These are phyloP conservation scores for Lecanicillium sp. DNA, from an alignment of 2,329 filamentous ascomycete species.

Conservation along the genomic window DNA sequence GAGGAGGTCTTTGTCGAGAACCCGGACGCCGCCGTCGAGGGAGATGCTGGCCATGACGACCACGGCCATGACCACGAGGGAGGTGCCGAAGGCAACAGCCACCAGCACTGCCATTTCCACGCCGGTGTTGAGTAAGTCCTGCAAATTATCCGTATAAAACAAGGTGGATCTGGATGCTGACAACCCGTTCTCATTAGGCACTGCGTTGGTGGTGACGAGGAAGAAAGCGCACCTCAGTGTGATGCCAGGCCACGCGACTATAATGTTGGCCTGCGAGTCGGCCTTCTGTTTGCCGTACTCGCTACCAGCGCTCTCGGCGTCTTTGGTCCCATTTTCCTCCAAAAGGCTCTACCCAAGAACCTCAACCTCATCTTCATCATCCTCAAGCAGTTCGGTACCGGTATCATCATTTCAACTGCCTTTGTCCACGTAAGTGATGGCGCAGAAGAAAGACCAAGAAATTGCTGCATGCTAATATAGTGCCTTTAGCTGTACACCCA, in stretches of 20 bases:
- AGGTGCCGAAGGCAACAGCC: constrained; percentile 11
- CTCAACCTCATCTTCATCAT: constrained; percentile 47
- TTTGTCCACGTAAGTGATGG: constrained; percentile 52
- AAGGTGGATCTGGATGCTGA: background rate
- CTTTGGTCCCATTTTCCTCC: constrained; percentile 58
- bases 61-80: constrained; percentile 11
- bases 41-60: constrained; percentile 15
- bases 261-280: constrained; percentile 60
- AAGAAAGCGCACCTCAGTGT: constrained; percentile 36
- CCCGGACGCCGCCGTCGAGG: constrained; percentile 20
- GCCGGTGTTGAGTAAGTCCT: constrained; percentile 66
- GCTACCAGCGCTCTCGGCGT: constrained; percentile 60
- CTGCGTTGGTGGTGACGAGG: constrained; percentile 44
- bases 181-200: constrained; percentile 35
- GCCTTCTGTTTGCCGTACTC: constrained; percentile 65
- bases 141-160: background rate
- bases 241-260: constrained; percentile 45
- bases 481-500: constrained; percentile 60
- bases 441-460: constrained; percentile 1
- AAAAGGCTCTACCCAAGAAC: constrained; percentile 46
- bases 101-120: constrained; percentile 63
- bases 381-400: constrained; percentile 68
- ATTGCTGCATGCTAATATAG: background rate
- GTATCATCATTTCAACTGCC: constrained; percentile 64
- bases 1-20: constrained; percentile 51